Evolutionary conservation across 306 rosid species (phyloP), one percentile per base, ranked within the genome.

Genomic region (Benincasa hispida): DNA sequence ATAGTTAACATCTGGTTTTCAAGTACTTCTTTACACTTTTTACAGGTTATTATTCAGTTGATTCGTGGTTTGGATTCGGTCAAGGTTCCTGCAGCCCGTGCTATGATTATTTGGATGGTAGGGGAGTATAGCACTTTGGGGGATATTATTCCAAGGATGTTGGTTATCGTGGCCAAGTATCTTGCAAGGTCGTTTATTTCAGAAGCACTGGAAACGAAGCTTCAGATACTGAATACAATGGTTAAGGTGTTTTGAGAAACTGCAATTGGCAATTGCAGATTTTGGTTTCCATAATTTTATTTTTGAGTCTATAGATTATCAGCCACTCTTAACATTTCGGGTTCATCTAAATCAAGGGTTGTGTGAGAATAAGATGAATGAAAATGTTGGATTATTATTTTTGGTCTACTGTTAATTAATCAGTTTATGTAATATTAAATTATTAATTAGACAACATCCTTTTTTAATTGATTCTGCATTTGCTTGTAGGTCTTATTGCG

Each of bases 111-210:
- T 87, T 92, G 99, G 99, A 85, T 95, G 93, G 79, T 92, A 57
- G 99, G 99, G 78, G 96, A 95, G 88, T 90, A 95, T 79, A 87
- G 87, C 85, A 84, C 93, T 50, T 75, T 95, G 76, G 98, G 99
- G 32, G 88, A 88, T 76, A 83, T 88, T 61, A 88, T 95, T 72
- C 95, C 96, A 17, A 90, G 86, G 84, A 87, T 92, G 93, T 79
- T 92, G 84, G 80, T 86, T 61, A 86, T 97, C 27, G 88, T 92
- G 62, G 91, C 91, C 15, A 88, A 85, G 86, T 92, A 95, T 88
- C 93, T 92, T 72, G 96, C 93, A 45, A 45, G 96, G 87, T 79
- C 88, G 82, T 92, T 95, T 82, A 66, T 92, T 80, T 88, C 97
- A 41, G 99, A 95, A 89, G 96, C 87, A 51, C 75, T 81, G 76